Evolutionary conservation across 2,329 filamentous ascomycete species (phyloP).

Genomic region (Fusarium paranaense): DNA sequence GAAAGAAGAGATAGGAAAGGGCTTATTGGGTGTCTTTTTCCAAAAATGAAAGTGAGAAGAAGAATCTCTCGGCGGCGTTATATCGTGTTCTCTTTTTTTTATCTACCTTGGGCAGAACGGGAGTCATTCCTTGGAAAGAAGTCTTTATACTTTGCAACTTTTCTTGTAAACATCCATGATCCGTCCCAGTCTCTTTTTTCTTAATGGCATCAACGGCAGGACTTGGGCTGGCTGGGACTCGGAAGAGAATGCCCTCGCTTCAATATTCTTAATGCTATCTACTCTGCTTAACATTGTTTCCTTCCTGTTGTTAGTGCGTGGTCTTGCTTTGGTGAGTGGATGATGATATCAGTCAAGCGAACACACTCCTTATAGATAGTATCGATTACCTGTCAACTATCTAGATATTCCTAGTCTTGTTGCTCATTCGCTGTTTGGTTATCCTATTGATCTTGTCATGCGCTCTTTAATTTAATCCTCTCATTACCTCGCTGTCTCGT

Average conservation of each 20-base stretch:
- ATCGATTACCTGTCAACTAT: background rate
- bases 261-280: constrained; percentile 25
- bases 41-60: constrained; percentile 38
- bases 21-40: constrained; percentile 13
- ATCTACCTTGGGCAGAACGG: constrained; percentile 32
- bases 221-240: constrained; percentile 20
- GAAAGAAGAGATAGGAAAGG: constrained; percentile 12
- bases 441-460: background rate
- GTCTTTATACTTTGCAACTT: constrained; percentile 29
- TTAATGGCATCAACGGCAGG: constrained; percentile 39
- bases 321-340: background rate
- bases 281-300: background rate
- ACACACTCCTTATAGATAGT: background rate
- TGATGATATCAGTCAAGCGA: background rate
- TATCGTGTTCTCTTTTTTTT: constrained; percentile 2
- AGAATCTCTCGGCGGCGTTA: constrained; percentile 35
- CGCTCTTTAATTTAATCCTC: background rate
- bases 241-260: constrained; percentile 15
- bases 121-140: constrained; percentile 41
- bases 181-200: constrained; percentile 19
- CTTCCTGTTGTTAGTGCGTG: background rate
- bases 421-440: background rate
- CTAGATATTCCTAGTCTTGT: background rate
- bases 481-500: background rate
- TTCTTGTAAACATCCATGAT: constrained; percentile 32